Evolutionary conservation across 495 filamentous ascomycete genomes (phyloP), one percentile per base, ranked within the genome.

Genomic region (Neurospora sp.): DNA sequence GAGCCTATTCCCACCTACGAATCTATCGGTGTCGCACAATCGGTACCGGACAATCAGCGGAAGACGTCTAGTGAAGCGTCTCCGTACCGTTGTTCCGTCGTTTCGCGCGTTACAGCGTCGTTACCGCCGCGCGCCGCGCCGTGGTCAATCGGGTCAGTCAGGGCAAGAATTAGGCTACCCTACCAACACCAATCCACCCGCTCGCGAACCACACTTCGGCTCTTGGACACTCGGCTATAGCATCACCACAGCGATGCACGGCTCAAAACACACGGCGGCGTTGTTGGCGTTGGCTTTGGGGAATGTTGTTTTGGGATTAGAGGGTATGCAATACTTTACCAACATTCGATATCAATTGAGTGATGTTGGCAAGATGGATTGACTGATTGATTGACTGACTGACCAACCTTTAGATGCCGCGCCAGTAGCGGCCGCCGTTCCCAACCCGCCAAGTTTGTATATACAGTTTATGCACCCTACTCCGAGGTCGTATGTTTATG

Each of bases 211-310:
- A 12, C 54, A 37, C 27, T 14, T 27, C 5, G 27, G 54, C 23
- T 16, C 3, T 6, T 16, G 14, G 54, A 66, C 54, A 35, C 54
- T 62, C 54, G 6, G 23, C 27, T 27, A 35, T 7, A 31, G 6
- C 7, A 66, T 66, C 54, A 37, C 27, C 14, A 18, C 70, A 38
- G 76, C 59, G 18, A 84, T 84, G 82, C 81, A 77, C 72, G 80
- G 80, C 75, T 75, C 76, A 18, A 69, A 73, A 39, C 74, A 77
- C 72, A 77, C 74, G 41, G 74, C 77, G 42, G 73, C 80, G 39
- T 73, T 81, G 46, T 71, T 83, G 72, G 82, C 77, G 74, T 79
- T 81, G 54, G 77, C 77, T 72, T 72, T 81, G 70, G 78, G 72
- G 1, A 70, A 74, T 41, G 77, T 77, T 39, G 74, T 75, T 0